These are phyloP conservation scores for Leptoxyphium fumago DNA, from an alignment of 2,329 filamentous ascomycete species.

Conservation along the genomic window DNA sequence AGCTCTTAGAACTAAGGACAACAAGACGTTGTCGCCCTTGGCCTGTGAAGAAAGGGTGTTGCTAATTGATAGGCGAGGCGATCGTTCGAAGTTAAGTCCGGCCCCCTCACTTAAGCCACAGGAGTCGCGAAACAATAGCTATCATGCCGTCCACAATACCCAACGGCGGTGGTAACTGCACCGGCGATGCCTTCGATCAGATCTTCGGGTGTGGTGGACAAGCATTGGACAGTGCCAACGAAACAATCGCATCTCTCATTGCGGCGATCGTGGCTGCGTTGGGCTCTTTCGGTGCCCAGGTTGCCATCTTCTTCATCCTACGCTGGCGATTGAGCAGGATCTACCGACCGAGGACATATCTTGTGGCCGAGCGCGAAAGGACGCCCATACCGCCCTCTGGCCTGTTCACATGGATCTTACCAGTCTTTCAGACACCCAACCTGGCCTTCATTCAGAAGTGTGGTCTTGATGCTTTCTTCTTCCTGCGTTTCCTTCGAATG, in stretches of 20 bases:
- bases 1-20: no score
- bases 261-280: constrained; percentile 23
- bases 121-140: no score
- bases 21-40: no score
- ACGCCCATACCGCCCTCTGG: constrained; percentile 55
- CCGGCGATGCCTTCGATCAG: background rate
- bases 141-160: background rate
- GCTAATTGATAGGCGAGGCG: no score
- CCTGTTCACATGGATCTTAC: constrained; percentile 38
- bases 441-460: constrained; percentile 90
- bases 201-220: background rate
- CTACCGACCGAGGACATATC: constrained; percentile 77
- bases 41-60: no score
- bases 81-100: no score
- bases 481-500: constrained; percentile 75
- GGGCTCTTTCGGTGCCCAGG: constrained; percentile 27
- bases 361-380: constrained; percentile 72
- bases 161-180: background rate
- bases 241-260: constrained; percentile 17
- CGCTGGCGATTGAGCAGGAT: constrained; percentile 69
- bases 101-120: no score
- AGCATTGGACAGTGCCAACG: background rate
- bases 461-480: constrained; percentile 93
- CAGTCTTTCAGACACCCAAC: constrained; percentile 52
- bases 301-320: constrained; percentile 59